phyloP scores from a whole-genome alignment of 2,329 filamentous ascomycete species.

The Aspergillus quadrilineatus region DNA sequence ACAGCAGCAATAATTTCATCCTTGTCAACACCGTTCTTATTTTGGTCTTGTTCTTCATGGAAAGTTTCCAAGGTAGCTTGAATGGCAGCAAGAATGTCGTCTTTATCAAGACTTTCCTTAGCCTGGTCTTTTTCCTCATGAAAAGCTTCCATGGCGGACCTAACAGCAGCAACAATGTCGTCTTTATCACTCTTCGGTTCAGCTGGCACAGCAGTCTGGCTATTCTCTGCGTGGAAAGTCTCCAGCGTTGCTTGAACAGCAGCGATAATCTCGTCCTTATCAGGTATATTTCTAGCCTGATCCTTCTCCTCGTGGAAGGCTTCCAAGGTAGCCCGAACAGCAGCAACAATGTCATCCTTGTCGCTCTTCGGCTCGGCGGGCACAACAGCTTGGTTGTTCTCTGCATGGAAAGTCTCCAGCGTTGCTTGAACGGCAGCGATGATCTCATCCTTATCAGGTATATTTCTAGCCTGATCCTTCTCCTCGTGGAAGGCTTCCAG shows the following conservation, averaged over 20 bases:
- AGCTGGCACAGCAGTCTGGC: constrained; percentile 17
- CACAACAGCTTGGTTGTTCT: constrained; percentile 30
- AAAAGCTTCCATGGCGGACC: not conserved
- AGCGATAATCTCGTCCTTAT: constrained; percentile 51
- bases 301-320: constrained; percentile 40
- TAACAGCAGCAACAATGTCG: not conserved
- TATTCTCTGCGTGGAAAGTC: constrained; percentile 29
- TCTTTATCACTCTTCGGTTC: constrained; percentile 34
- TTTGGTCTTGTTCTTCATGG: not conserved
- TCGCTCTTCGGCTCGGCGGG: constrained; percentile 36
- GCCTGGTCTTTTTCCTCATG: constrained; percentile 49
- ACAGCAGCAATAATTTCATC: constrained; percentile 53
- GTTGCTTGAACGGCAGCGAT: constrained; percentile 60
- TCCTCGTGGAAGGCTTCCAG: constrained; percentile 51
- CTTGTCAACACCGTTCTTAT: not conserved
- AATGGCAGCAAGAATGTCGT: constrained; percentile 2
- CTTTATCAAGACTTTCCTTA: not conserved
- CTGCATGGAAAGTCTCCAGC: not conserved
- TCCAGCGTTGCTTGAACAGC: constrained; percentile 29
- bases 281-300: not conserved
- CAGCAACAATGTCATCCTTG: not conserved
- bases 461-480: constrained; percentile 25
- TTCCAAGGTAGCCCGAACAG: not conserved
- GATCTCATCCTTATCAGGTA: constrained; percentile 59
- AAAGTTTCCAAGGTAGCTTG: not conserved